Percentiles rank a stretch among this genome's conserved stretches.
These are phyloP conservation scores for Lachnellula hyalina DNA, from an alignment of 2,329 filamentous ascomycete genomes.

Conservation along the genomic window DNA sequence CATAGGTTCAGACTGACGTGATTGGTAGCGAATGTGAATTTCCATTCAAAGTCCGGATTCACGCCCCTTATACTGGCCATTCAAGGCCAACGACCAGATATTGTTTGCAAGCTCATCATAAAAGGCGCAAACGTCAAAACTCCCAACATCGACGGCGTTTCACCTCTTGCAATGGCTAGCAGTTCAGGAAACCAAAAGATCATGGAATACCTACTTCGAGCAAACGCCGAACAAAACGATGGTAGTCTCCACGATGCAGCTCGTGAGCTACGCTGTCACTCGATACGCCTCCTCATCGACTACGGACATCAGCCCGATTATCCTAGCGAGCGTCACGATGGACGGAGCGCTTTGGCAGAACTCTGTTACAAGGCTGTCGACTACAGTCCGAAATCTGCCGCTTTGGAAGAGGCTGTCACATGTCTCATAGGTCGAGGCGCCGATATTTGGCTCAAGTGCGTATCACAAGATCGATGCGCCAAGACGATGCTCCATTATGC, in stretches of 20 bases:
- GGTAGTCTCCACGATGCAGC: slow-evolving; percentile 63
- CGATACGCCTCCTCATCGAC: slow-evolving; percentile 52
- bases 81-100: slow-evolving; percentile 9
- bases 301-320: slow-evolving; percentile 60
- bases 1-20: neutral
- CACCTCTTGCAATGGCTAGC: slow-evolving; percentile 51
- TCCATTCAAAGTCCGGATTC: slow-evolving; percentile 8
- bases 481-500: slow-evolving; percentile 59
- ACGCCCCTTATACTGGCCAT: slow-evolving; percentile 16
- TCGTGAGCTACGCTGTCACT: slow-evolving; percentile 50
- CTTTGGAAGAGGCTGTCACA: slow-evolving; percentile 44
- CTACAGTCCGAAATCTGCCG: slow-evolving; percentile 30
- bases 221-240: slow-evolving; percentile 31
- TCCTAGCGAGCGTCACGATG: slow-evolving; percentile 57
- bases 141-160: slow-evolving; percentile 52
- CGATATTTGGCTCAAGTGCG: slow-evolving; percentile 37
- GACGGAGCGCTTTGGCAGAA: slow-evolving; percentile 59
- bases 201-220: slow-evolving; percentile 13
- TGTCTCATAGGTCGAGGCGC: slow-evolving; percentile 51
- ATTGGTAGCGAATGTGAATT: slow-evolving; percentile 13
- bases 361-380: slow-evolving; percentile 46
- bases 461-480: slow-evolving; percentile 46
- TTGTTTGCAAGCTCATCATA: slow-evolving; percentile 41
- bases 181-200: slow-evolving; percentile 9
- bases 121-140: slow-evolving; percentile 56